Evolutionary conservation across 352 stramenopile species (phyloP).

Genomic region (Halophytophthora batemanensis): DNA sequence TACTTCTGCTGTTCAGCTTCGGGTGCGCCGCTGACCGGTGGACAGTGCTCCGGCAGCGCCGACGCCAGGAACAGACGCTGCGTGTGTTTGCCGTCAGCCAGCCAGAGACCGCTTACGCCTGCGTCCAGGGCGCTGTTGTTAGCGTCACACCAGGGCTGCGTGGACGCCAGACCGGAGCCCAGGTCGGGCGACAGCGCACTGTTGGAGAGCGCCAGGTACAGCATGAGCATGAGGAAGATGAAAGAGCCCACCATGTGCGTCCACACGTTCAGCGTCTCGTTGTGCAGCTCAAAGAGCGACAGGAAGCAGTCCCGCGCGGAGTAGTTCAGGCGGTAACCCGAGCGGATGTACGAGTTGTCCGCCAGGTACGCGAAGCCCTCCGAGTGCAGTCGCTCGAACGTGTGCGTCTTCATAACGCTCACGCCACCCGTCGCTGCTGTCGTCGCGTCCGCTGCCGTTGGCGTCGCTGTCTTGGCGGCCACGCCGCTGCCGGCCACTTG

Average conservation of each 20-base stretch:
- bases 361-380: conserved; percentile 79
- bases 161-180: conserved; percentile 12
- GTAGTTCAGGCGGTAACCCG: conserved; percentile 84
- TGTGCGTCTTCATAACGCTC: conserved; percentile 39
- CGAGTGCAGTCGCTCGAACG: conserved; percentile 74
- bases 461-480: conserved; percentile 1
- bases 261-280: conserved; percentile 89
- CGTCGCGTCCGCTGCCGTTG: background rate
- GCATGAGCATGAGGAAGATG: conserved; percentile 80
- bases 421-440: background rate
- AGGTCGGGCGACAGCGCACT: conserved; percentile 32
- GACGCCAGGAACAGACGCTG: conserved; percentile 39
- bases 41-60: conserved; percentile 42
- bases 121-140: background rate
- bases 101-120: conserved; percentile 19
- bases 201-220: conserved; percentile 63
- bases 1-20: conserved; percentile 33
- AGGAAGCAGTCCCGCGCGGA: conserved; percentile 68
- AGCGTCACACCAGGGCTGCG: conserved; percentile 30
- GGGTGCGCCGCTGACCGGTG: conserved; percentile 18
- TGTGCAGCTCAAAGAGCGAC: conserved; percentile 86
- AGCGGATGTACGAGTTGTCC: conserved; percentile 87
- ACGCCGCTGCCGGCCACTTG: conserved; percentile 6
- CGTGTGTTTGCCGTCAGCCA: conserved; percentile 52
- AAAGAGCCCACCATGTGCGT: conserved; percentile 84